Conservation (phyloP, 257 asterid species). For the Marsdenia floribunda region DNA sequence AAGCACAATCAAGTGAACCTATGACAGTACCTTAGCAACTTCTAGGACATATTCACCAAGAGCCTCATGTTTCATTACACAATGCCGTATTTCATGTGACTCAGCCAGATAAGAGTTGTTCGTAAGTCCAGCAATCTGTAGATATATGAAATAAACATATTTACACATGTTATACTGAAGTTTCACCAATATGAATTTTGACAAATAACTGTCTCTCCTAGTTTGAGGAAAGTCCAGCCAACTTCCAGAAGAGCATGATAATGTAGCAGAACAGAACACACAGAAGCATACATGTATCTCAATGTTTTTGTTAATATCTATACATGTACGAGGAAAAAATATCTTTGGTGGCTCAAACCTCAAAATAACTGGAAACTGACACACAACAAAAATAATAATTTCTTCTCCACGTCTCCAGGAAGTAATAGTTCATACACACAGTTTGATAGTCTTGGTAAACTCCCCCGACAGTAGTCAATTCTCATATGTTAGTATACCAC, state of each 20-base stretch:
- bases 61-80: slow-evolving; percentile 58
- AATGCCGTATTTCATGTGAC: slow-evolving; percentile 86
- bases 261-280: not conserved
- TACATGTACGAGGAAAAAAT: not conserved
- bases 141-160: slow-evolving; percentile 11
- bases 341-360: not conserved
- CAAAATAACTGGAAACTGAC: not conserved
- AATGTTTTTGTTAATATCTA: not conserved
- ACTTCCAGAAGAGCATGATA: not conserved
- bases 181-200: not conserved
- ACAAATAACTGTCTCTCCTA: not conserved
- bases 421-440: not conserved
- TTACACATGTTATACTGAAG: slow-evolving; percentile 5
- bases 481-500: not conserved
- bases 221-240: not conserved
- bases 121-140: slow-evolving; percentile 72
- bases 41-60: slow-evolving; percentile 82
- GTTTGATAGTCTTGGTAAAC: not conserved
- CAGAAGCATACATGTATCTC: not conserved
- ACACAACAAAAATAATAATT: not conserved
- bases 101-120: slow-evolving; percentile 70
- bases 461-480: not conserved
- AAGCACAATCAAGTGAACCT: slow-evolving; percentile 11
- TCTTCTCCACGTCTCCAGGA: not conserved
- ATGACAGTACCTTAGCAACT: slow-evolving; percentile 79